Base-by-base conservation (phyloP, 2,329 filamentous ascomycete species). In the Arthrobotrys iridis region DNA sequence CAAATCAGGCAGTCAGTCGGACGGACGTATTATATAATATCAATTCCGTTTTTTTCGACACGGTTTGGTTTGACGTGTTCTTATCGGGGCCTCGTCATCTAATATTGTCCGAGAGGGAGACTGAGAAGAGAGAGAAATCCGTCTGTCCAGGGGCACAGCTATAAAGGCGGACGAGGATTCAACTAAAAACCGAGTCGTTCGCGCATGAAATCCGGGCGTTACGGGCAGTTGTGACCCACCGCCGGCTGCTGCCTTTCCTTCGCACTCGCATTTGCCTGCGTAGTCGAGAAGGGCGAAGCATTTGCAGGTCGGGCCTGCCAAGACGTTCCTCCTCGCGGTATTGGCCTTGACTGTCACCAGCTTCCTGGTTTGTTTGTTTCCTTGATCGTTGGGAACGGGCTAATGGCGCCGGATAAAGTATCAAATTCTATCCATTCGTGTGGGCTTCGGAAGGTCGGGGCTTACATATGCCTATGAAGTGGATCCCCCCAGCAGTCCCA, bases 11-110 rank as follows among this genome's bases (percentile, higher is more conserved):
- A 35, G 26, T 15, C 1, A 55, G 48, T 15, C 5, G 8, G 46
- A 50, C 46, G 13, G 24, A 4, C 18, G 37, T 52, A 35, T 43
- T 60, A 60, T 70, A 52, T 70, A 70, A 59, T 35, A 52, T 15
- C n/a, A 6, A 35, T 15, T 40, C 20, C 43, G 22, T 37, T 35
- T 33, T 6, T 18, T 33, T n/a, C n/a, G n/a, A n/a, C n/a, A n/a
- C 15, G 37, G 20, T 46, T 45, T 0, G 30, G 62, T 35, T 68
- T 50, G 65, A 70, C 65, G 65, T 70, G 65, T 33, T 46, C 48
- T 58, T 62, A 60, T 43, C 40, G 43, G 33, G 35, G 65, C 65
- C 55, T 70, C 65, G 65, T 70, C 65, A 70, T 62, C 63, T 28
- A 33, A 45, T 50, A 40, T 30, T 30, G 50, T 37, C 30, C 30